Evolutionary conservation across 176 grass and related monocot genomes (phyloP).

Genomic region (Hsuehochloa calcarea): DNA sequence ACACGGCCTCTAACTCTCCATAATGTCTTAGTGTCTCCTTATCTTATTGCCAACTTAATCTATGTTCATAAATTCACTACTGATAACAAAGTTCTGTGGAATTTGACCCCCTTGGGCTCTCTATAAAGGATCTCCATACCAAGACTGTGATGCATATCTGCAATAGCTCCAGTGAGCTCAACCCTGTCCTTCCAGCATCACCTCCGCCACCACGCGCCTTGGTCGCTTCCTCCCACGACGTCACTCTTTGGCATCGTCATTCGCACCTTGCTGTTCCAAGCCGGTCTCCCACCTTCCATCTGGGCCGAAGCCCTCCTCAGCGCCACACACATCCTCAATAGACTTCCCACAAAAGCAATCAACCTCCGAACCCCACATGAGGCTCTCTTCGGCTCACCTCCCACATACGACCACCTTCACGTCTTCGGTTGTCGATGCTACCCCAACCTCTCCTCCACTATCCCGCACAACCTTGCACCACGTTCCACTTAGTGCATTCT

Average conservation of each 20-base stretch:
- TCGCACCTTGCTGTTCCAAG: neutral
- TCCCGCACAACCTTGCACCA: neutral
- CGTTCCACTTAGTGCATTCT: neutral
- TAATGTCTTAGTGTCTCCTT: neutral
- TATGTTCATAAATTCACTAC: neutral
- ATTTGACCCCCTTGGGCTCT: neutral
- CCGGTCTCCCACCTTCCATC: neutral
- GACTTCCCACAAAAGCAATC: neutral
- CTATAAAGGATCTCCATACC: neutral
- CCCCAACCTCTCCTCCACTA: neutral
- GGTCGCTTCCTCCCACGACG: too few relatives aligned
- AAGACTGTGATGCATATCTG: accelerated
- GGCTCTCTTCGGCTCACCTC: neutral
- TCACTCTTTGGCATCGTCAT: neutral
- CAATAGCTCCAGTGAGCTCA: neutral
- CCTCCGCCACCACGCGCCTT: too few relatives aligned
- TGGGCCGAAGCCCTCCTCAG: neutral
- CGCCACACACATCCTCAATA: neutral
- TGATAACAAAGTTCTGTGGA: accelerated
- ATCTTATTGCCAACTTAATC: neutral
- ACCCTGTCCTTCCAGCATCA: neutral
- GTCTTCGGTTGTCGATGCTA: neutral
- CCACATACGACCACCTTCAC: neutral
- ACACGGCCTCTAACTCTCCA: too few relatives aligned
- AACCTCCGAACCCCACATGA: neutral